Conservation (phyloP, 2,329 filamentous ascomycete species). For the Orbilia blumenaviensis region DNA sequence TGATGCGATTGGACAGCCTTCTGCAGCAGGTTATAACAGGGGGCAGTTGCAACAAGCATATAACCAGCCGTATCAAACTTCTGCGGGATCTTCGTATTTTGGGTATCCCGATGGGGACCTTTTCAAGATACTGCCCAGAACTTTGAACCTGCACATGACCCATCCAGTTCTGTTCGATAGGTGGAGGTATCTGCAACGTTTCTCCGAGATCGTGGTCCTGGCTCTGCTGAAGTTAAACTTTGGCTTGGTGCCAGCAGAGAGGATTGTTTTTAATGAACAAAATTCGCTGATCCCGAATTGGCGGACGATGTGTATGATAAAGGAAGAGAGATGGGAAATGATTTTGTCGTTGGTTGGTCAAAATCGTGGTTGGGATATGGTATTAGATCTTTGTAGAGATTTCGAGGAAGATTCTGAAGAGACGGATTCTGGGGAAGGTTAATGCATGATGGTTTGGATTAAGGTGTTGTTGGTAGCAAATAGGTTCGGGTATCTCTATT, state of each 20-base stretch:
- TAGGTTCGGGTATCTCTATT: neutral
- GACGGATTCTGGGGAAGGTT: slow-evolving; percentile 26
- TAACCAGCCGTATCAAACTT: neutral
- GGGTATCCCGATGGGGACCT: slow-evolving; percentile 2
- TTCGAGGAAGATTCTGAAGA: slow-evolving; percentile 24
- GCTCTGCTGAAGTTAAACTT: slow-evolving; percentile 24
- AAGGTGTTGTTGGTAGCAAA: neutral
- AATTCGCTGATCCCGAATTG: slow-evolving; percentile 32
- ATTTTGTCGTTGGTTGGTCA: slow-evolving; percentile 29
- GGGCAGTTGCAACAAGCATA: slow-evolving; percentile 8
- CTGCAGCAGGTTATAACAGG: neutral
- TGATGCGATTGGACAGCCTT: neutral
- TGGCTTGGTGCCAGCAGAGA: slow-evolving; percentile 14
- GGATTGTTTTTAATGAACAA: slow-evolving; percentile 23
- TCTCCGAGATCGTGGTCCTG: slow-evolving; percentile 46
- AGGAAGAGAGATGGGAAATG: slow-evolving; percentile 34
- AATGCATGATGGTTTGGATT: neutral
- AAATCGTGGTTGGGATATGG: slow-evolving; percentile 41
- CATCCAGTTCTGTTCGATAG: slow-evolving; percentile 41
- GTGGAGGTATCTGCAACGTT: slow-evolving; percentile 32
- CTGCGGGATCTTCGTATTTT: slow-evolving; percentile 17
- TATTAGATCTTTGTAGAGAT: slow-evolving; percentile 28
- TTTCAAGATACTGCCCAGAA: slow-evolving; percentile 19
- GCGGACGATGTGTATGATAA: slow-evolving; percentile 42
- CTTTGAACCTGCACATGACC: slow-evolving; percentile 29